These are phyloP conservation scores for Solanum tarijense DNA, from an alignment of 257 asterid genomes.

Conservation along the genomic window DNA sequence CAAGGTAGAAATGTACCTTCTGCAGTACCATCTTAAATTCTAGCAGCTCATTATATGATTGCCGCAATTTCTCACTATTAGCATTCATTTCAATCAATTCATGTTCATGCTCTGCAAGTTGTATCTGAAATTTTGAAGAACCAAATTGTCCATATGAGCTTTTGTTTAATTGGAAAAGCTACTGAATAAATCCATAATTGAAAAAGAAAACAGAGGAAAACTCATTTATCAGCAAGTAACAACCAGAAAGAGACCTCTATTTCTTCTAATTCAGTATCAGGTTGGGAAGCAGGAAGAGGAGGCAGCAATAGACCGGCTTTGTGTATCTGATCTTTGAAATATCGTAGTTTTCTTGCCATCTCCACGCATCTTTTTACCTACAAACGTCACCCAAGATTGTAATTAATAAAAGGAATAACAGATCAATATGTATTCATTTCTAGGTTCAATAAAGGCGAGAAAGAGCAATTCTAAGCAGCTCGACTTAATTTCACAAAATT, in stretches of 20 bases:
- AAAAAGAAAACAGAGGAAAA: neutral
- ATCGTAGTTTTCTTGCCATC: conserved; percentile 88
- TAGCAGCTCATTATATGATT: conserved; percentile 80
- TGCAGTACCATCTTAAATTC: conserved; percentile 95
- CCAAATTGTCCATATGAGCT: neutral
- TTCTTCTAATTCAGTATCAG: conserved; percentile 81
- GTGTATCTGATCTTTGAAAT: conserved; percentile 83
- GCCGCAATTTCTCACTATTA: conserved; percentile 80
- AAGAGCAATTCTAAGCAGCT: neutral
- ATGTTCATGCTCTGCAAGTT: conserved; percentile 83
- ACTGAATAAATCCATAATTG: neutral
- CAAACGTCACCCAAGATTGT: neutral
- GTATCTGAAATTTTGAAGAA: conserved; percentile 35
- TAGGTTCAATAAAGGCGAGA: neutral
- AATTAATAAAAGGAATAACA: neutral
- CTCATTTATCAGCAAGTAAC: neutral
- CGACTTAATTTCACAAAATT: neutral
- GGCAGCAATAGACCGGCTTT: conserved; percentile 68
- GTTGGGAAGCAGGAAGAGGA: conserved; percentile 59
- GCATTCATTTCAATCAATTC: conserved; percentile 91
- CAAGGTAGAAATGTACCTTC: conserved; percentile 41
- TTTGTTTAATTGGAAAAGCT: neutral
- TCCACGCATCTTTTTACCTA: conserved; percentile 98
- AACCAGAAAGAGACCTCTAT: conserved; percentile 52
- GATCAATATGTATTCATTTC: neutral